Evolutionary conservation across 805 yeast species (phyloP).

Genomic region (Peterozyma xylosa): DNA sequence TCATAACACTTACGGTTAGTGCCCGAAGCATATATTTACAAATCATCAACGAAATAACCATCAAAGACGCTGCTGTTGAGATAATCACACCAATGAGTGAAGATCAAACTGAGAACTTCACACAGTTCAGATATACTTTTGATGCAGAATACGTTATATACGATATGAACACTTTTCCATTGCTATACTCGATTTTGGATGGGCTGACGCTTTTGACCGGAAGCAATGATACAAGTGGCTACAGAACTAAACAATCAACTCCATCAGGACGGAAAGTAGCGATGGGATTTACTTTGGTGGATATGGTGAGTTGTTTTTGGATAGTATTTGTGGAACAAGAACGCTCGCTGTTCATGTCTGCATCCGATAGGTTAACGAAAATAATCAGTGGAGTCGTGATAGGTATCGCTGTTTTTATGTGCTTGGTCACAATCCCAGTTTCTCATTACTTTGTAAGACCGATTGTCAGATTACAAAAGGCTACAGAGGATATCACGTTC

Average conservation of each 20-base stretch:
- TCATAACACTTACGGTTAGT: constrained; percentile 49
- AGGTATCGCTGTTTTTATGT: constrained; percentile 69
- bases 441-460: constrained; percentile 85
- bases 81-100: constrained; percentile 7
- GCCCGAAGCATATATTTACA: constrained; percentile 35
- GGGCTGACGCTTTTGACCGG: no score
- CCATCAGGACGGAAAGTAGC: constrained; percentile 36
- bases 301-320: constrained; percentile 49
- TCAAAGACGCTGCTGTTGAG: constrained; percentile 13
- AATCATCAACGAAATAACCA: constrained; percentile 30
- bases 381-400: constrained; percentile 74
- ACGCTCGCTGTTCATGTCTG: constrained; percentile 49
- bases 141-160: constrained; percentile 21
- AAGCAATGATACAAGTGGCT: constrained; percentile 30
- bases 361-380: constrained; percentile 50
- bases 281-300: constrained; percentile 45
- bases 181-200: constrained; percentile 24
- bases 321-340: constrained; percentile 66
- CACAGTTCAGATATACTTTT: constrained; percentile 34
- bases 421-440: constrained; percentile 70
- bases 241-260: constrained; percentile 26
- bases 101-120: constrained; percentile 16
- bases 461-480: constrained; percentile 68
- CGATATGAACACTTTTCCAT: constrained; percentile 16
- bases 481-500: constrained; percentile 65